A percentile compares a stretch with the other conserved stretches of the same genome.
Evolutionary conservation across 208 protist species (phyloP).

Genomic region (Crithidia sp.): DNA sequence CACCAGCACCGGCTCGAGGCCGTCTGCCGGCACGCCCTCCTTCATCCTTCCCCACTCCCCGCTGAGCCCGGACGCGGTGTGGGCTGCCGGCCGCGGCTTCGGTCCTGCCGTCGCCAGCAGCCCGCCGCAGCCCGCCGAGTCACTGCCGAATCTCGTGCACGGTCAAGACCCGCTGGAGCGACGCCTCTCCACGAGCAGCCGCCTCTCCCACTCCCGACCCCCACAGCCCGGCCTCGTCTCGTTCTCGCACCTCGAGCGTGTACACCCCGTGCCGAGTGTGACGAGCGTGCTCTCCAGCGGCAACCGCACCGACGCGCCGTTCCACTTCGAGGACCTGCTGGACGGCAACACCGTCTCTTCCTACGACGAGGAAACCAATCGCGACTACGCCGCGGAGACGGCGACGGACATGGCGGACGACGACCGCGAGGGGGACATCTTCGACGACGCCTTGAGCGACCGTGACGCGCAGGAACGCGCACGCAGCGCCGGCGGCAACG

Average conservation of each 20-base stretch:
- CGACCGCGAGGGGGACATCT: slow-evolving; percentile 2
- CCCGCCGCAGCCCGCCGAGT: background rate
- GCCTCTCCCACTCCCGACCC: background rate
- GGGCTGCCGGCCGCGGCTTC: background rate
- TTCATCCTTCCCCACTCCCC: slow-evolving; percentile 11
- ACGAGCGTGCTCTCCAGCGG: slow-evolving; percentile 23
- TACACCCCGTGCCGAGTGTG: background rate
- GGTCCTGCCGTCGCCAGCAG: background rate
- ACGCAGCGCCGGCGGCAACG: background rate
- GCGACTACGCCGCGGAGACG: slow-evolving; percentile 1
- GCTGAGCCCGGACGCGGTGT: background rate
- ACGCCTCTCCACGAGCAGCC: background rate
- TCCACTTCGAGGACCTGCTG: slow-evolving; percentile 24
- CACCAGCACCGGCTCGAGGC: background rate
- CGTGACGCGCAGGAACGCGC: background rate
- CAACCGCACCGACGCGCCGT: slow-evolving; percentile 24
- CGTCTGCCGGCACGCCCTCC: background rate
- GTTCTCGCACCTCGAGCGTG: slow-evolving; percentile 9
- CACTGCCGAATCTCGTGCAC: background rate
- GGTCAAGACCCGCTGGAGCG: slow-evolving; percentile 12
- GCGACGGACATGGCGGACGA: slow-evolving; percentile 13
- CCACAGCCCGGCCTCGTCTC: background rate
- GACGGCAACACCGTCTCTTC: slow-evolving; percentile 22
- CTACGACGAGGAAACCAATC: slow-evolving; percentile 3
- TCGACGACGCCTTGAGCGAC: background rate